Conservation (phyloP, 257 asterid species). For the Jasminum sambac region DNA sequence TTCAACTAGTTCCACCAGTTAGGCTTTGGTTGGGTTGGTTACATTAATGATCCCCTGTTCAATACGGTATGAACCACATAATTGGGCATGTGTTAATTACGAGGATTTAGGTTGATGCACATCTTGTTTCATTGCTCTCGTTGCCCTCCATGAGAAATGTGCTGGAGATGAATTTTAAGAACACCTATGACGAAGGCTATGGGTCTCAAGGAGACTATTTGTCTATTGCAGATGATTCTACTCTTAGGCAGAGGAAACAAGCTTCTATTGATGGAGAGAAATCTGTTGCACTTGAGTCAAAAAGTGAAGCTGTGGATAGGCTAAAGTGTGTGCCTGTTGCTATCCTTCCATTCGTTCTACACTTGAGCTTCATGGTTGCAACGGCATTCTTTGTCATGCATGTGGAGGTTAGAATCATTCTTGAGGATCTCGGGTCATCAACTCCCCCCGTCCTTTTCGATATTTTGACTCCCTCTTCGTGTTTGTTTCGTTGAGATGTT, state of each 20-base stretch:
- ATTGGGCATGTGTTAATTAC: not conserved
- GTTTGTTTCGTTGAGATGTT: no score
- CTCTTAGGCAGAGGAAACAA: conserved; percentile 50
- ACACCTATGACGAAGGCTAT: not conserved
- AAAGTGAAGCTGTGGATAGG: conserved; percentile 27
- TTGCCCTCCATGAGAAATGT: conserved; percentile 12
- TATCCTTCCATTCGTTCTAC: conserved; percentile 75
- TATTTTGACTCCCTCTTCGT: not conserved
- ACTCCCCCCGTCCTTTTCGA: not conserved
- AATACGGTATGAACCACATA: not conserved
- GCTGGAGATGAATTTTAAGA: not conserved
- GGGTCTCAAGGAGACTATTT: conserved; percentile 25
- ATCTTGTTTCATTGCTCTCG: conserved; percentile 1
- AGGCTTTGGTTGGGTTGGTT: not conserved
- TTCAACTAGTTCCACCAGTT: not conserved
- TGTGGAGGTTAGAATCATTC: conserved; percentile 65
- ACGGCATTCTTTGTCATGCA: conserved; percentile 87
- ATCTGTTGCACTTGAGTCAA: conserved; percentile 30
- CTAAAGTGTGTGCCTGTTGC: conserved; percentile 43
- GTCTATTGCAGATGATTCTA: conserved; percentile 35
- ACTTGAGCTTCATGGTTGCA: conserved; percentile 77
- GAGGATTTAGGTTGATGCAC: not conserved
- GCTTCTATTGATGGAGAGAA: conserved; percentile 32
- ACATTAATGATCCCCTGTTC: not conserved
- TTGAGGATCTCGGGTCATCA: not conserved